Percentiles rank a stretch among this genome's conserved stretches.
Conservation (phyloP, 2,329 filamentous ascomycete genomes). For the Colletotrichum neosansevieriae region DNA sequence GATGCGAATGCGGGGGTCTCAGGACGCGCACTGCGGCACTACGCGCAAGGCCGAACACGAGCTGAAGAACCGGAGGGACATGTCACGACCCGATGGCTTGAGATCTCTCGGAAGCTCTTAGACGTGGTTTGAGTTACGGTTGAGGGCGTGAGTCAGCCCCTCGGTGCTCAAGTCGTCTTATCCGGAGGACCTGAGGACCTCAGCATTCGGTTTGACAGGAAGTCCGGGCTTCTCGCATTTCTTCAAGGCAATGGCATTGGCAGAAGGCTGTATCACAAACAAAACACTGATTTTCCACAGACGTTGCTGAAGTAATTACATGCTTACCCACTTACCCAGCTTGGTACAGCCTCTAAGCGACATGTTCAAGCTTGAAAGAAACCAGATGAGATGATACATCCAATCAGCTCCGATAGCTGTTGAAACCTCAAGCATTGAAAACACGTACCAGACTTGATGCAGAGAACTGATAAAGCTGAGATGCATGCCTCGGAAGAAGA, state of each 20-base stretch:
- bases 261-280: background rate
- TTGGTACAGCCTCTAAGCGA: background rate
- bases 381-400: slow-evolving; percentile 7
- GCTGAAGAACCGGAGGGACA: background rate
- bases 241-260: background rate
- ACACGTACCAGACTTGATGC: slow-evolving; percentile 12
- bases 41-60: slow-evolving; percentile 20
- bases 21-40: background rate
- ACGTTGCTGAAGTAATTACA: too few species aligned
- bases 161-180: background rate
- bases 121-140: slow-evolving; percentile 9
- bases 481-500: slow-evolving; percentile 19
- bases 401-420: background rate
- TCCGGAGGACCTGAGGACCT: background rate
- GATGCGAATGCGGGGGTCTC: background rate
- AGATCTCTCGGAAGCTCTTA: slow-evolving; percentile 1
- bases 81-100: background rate
- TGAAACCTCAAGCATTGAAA: slow-evolving; percentile 10
- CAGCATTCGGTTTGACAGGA: slow-evolving; percentile 1
- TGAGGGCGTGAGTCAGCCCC: slow-evolving; percentile 7
- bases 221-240: background rate
- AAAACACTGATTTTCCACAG: too few species aligned
- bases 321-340: background rate
- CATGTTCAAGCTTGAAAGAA: background rate
- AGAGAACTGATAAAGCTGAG: background rate